These are phyloP conservation scores for Acrocalymma vagum DNA, from an alignment of 2,329 filamentous ascomycete genomes.

Conservation along the genomic window DNA sequence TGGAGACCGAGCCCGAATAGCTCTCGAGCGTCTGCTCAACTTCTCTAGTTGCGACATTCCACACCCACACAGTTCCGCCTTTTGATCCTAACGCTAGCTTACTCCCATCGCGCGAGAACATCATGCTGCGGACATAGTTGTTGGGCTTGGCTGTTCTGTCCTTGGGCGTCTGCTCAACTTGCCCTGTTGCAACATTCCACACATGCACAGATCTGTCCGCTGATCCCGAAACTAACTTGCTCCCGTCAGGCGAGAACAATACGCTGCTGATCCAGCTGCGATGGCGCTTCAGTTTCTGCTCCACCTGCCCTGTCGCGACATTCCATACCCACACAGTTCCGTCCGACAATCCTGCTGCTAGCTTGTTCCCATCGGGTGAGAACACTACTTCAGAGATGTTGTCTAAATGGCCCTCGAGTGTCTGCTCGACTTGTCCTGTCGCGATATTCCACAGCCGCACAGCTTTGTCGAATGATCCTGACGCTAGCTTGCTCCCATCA, in stretches of 20 bases:
- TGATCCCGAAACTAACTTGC: neutral
- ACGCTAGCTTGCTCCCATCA: too few relatives aligned
- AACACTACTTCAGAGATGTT: constrained; percentile 1
- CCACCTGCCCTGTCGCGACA: neutral
- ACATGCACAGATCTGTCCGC: neutral
- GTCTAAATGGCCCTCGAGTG: neutral
- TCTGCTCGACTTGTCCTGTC: too few relatives aligned
- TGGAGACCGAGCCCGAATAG: neutral
- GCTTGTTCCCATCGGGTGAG: constrained; percentile 3
- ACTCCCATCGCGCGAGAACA: constrained; percentile 11
- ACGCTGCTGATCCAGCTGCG: neutral
- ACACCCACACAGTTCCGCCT: neutral
- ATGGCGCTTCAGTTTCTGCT: neutral
- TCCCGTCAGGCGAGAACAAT: neutral
- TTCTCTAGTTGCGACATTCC: neutral
- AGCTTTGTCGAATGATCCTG: too few relatives aligned
- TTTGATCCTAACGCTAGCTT: constrained; percentile 2
- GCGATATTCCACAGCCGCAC: too few relatives aligned
- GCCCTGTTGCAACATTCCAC: constrained; percentile 1
- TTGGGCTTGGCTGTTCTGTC: too few relatives aligned
- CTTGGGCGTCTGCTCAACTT: neutral
- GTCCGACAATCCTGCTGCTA: constrained; percentile 3
- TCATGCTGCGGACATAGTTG: too few relatives aligned
- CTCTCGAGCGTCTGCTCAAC: neutral
- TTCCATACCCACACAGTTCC: neutral